Conservation (phyloP, 331 rosid genomes). For the Arachis monticola region DNA sequence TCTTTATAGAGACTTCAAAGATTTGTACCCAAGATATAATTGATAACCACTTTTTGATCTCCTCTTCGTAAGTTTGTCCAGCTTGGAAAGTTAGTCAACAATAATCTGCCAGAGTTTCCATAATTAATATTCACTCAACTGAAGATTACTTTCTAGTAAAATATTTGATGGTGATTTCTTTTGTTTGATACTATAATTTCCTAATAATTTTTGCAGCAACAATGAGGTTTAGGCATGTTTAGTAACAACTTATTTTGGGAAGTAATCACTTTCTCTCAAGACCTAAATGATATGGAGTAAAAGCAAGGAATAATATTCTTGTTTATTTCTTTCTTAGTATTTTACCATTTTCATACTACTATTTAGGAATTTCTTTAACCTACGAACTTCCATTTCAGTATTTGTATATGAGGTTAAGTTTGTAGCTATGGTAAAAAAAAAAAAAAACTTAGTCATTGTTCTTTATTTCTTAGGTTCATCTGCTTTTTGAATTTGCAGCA, state of each 20-base stretch:
- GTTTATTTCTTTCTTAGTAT: neutral
- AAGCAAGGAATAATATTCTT: too few species aligned
- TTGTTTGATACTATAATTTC: neutral
- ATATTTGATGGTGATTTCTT: too few species aligned
- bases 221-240: too few species aligned
- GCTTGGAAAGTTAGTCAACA: too few species aligned
- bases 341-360: slow-evolving; percentile 15
- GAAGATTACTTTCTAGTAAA: too few species aligned
- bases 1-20: neutral
- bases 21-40: neutral
- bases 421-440: neutral
- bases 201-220: too few species aligned
- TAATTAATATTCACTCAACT: too few species aligned
- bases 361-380: neutral
- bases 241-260: too few species aligned
- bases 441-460: neutral
- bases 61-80: neutral
- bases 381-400: slow-evolving; percentile 4
- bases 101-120: too few species aligned
- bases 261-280: too few species aligned
- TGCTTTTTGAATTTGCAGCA: slow-evolving; percentile 23
- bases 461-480: slow-evolving; percentile 1
- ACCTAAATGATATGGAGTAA: too few species aligned
- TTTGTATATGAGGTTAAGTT: neutral
- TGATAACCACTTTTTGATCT: neutral